phyloP scores from a whole-genome alignment of 202 grass and related monocot genomes.

The Saccharum hybrid region DNA sequence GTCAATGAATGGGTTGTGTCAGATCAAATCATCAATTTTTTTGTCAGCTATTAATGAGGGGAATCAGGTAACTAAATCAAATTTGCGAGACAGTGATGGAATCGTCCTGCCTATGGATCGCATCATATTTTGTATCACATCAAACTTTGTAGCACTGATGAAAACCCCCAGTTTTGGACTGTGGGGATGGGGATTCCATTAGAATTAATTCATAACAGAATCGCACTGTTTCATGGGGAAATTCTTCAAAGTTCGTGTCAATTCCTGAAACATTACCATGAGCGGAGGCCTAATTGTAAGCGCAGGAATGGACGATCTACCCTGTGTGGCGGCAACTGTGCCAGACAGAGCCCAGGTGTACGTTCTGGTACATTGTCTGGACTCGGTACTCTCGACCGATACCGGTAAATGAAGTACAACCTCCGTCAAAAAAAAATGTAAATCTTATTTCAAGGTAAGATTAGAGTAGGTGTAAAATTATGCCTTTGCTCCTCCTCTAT shows the following conservation, averaged over 20 bases:
- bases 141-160: background rate
- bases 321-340: no score
- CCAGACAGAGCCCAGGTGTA: background rate
- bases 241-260: background rate
- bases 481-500: no score
- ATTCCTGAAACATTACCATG: background rate
- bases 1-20: no score
- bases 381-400: background rate
- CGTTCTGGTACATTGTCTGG: background rate
- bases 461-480: no score
- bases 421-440: no score
- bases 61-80: background rate
- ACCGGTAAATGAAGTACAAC: background rate
- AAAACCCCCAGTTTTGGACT: background rate
- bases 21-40: no score
- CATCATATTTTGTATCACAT: background rate
- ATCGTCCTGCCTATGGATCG: background rate
- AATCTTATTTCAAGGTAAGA: no score
- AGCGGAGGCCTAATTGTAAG: no score
- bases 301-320: no score
- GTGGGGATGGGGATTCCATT: slow-evolving; percentile 1
- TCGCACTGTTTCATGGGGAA: background rate
- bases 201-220: background rate
- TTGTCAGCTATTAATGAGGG: background rate
- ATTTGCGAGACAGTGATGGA: background rate